phyloP scores from a whole-genome alignment of 1,139 yeast species.

The Saccharomyces pastorianus region DNA sequence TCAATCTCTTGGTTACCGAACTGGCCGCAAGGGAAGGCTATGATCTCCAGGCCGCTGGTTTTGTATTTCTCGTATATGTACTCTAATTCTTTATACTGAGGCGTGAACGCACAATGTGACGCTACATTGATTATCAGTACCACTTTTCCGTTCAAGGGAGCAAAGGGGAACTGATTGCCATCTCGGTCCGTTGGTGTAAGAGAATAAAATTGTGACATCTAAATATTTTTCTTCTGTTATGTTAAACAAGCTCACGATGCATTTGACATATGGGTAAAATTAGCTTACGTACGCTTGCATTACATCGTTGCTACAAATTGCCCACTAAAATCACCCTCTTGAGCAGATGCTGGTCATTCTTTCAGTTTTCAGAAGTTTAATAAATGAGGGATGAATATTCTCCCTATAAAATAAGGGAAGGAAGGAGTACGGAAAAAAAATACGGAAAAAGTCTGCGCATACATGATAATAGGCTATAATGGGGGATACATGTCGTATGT shows the following conservation, averaged over 20 bases:
- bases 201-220: slow-evolving; percentile 36
- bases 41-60: slow-evolving; percentile 58
- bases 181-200: slow-evolving; percentile 41
- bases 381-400: no score
- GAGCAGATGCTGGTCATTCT: no score
- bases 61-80: slow-evolving; percentile 61
- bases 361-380: no score
- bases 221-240: background rate
- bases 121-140: slow-evolving; percentile 78
- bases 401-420: background rate
- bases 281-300: no score
- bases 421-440: background rate
- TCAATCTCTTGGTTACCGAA: slow-evolving; percentile 78
- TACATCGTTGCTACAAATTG: no score
- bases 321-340: no score
- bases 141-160: slow-evolving; percentile 63
- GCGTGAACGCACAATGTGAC: slow-evolving; percentile 45
- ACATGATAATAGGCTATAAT: background rate
- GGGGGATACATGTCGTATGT: background rate
- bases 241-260: background rate
- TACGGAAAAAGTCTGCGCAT: background rate
- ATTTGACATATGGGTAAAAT: no score
- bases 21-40: slow-evolving; percentile 85
- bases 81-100: slow-evolving; percentile 68
- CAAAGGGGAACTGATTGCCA: slow-evolving; percentile 51